A percentile compares a stretch with the other conserved stretches of the same genome.
Evolutionary conservation across 768 basidiomycete genomes (phyloP).

Genomic region (Serpula lacrymans): DNA sequence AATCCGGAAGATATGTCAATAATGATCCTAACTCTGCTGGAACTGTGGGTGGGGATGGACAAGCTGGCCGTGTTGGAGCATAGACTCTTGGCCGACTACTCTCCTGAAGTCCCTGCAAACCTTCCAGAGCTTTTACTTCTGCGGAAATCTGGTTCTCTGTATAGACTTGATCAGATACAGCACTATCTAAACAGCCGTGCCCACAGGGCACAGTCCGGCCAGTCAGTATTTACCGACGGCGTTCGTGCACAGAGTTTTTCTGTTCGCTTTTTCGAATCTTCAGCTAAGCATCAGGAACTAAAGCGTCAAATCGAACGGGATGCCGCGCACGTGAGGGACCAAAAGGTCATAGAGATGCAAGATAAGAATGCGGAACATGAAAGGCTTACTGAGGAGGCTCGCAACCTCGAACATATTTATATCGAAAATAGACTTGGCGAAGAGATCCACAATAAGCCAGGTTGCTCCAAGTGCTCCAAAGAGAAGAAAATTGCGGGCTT

Average conservation of each 20-base stretch:
- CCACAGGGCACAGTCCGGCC: conserved; percentile 2
- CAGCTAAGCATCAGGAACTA: conserved; percentile 20
- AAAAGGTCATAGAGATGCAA: conserved; percentile 28
- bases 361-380: conserved; percentile 18
- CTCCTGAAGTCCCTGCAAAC: conserved; percentile 34
- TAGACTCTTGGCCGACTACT: conserved; percentile 35
- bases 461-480: conserved; percentile 25
- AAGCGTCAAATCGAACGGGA: conserved; percentile 25
- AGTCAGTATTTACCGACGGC: conserved; percentile 32
- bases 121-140: conserved; percentile 39
- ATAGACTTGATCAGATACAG: conserved; percentile 1
- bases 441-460: not conserved
- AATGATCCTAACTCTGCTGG: conserved; percentile 42
- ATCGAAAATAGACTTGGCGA: not conserved
- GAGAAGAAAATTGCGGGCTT: conserved; percentile 12
- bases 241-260: conserved; percentile 22
- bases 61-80: conserved; percentile 23
- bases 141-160: conserved; percentile 21
- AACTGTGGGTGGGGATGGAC: conserved; percentile 47
- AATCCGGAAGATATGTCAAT: conserved; percentile 39
- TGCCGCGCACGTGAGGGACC: conserved; percentile 16
- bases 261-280: conserved; percentile 31
- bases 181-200: conserved; percentile 13
- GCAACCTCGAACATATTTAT: conserved; percentile 6
- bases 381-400: conserved; percentile 9